Conservation (phyloP, 148 eudicot species). For the Rhododendron mucronatum region DNA sequence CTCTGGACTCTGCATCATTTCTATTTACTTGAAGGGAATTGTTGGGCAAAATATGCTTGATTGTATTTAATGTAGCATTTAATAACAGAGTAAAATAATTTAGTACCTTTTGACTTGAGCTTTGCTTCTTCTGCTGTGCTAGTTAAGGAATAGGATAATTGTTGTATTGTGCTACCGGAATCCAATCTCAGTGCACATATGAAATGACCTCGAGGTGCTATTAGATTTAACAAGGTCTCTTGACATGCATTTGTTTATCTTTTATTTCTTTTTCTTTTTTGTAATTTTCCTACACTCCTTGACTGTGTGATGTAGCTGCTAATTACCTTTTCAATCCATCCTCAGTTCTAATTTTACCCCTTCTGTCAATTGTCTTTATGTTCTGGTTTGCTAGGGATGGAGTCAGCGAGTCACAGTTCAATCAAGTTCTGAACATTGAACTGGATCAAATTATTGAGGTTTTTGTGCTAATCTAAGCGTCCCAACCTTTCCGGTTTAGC, state of each 20-base stretch:
- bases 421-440: conserved; percentile 85
- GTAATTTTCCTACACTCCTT: background rate
- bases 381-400: conserved; percentile 54
- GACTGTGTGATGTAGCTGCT: background rate
- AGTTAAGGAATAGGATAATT: background rate
- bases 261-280: background rate
- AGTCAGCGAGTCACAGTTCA: conserved; percentile 85
- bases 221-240: background rate
- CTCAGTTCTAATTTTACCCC: no score
- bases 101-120: background rate
- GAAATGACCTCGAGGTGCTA: background rate
- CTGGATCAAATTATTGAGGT: conserved; percentile 86
- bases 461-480: background rate
- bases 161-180: background rate
- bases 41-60: background rate
- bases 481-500: background rate
- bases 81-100: background rate
- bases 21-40: background rate
- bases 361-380: background rate
- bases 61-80: background rate
- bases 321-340: background rate
- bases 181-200: background rate
- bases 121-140: background rate
- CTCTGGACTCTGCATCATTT: background rate
- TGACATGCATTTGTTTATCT: background rate